These are phyloP conservation scores for Senna tora DNA, from an alignment of 306 rosid species.

Conservation along the genomic window DNA sequence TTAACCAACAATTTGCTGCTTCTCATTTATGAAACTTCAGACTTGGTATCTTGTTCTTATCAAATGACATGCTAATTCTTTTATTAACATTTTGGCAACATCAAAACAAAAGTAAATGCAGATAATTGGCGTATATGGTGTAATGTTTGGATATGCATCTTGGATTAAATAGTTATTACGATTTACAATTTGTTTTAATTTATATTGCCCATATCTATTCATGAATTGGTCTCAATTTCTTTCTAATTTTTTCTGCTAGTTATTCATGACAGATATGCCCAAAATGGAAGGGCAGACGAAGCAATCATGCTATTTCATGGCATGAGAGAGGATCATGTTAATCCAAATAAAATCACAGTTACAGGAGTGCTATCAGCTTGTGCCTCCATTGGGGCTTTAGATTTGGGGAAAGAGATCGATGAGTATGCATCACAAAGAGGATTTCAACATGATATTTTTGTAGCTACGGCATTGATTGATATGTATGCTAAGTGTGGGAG, in stretches of 20 bases:
- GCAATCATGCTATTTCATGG: constrained; percentile 64
- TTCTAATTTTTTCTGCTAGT: constrained; percentile 13
- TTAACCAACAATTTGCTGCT: neutral
- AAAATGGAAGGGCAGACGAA: constrained; percentile 87
- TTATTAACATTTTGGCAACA: neutral
- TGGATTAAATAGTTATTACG: neutral
- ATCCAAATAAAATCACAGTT: constrained; percentile 75
- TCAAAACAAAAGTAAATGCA: neutral
- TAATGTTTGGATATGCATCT: constrained; percentile 4
- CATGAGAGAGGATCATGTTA: constrained; percentile 61
- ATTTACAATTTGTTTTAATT: constrained; percentile 16
- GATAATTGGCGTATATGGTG: neutral
- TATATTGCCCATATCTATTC: neutral
- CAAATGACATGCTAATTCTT: neutral
- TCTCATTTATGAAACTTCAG: neutral
- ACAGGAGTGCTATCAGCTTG: constrained; percentile 78
- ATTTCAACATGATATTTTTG: constrained; percentile 61
- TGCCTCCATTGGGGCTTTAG: constrained; percentile 79
- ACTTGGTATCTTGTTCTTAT: neutral
- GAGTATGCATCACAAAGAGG: constrained; percentile 71
- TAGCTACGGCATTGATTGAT: constrained; percentile 82
- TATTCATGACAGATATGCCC: constrained; percentile 74
- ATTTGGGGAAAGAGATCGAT: constrained; percentile 69
- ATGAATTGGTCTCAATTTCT: constrained; percentile 23
- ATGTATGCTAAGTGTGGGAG: constrained; percentile 97